Percentiles rank a stretch among this genome's conserved stretches.
These are phyloP conservation scores for Plasmopara muralis DNA, from an alignment of 352 stramenopile genomes.

Conservation along the genomic window DNA sequence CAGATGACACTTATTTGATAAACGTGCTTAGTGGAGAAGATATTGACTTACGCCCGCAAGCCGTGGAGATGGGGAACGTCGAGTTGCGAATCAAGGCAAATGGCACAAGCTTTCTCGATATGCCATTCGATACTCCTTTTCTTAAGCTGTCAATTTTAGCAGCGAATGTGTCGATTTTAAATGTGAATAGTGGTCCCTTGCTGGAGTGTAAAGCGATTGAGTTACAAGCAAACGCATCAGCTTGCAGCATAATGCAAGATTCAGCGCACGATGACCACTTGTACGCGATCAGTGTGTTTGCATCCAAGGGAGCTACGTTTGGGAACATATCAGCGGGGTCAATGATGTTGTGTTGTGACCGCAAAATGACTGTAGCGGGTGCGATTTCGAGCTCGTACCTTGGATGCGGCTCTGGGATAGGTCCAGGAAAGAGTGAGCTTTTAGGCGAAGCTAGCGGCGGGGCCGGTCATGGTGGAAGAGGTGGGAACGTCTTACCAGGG, in stretches of 20 bases:
- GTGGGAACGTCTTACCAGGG: constrained; percentile 52
- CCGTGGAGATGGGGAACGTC: constrained; percentile 40
- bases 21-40: constrained; percentile 30
- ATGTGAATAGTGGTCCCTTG: constrained; percentile 43
- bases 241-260: constrained; percentile 29
- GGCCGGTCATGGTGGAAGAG: constrained; percentile 57
- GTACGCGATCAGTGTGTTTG: constrained; percentile 46
- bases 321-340: constrained; percentile 49
- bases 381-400: constrained; percentile 33
- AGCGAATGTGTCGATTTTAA: constrained; percentile 38
- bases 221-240: constrained; percentile 30
- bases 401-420: constrained; percentile 43
- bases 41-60: constrained; percentile 40
- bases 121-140: constrained; percentile 58
- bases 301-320: constrained; percentile 28
- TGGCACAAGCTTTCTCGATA: constrained; percentile 28
- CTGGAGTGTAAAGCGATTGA: constrained; percentile 35
- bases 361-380: constrained; percentile 33
- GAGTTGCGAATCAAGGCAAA: constrained; percentile 28
- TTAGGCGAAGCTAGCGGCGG: constrained; percentile 48
- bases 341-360: constrained; percentile 48
- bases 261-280: constrained; percentile 10
- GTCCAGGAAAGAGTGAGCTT: constrained; percentile 49
- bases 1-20: constrained; percentile 19
- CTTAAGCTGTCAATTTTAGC: constrained; percentile 36